phyloP scores from a whole-genome alignment of 2,329 filamentous ascomycete species.

The Colletotrichum tropicicola region DNA sequence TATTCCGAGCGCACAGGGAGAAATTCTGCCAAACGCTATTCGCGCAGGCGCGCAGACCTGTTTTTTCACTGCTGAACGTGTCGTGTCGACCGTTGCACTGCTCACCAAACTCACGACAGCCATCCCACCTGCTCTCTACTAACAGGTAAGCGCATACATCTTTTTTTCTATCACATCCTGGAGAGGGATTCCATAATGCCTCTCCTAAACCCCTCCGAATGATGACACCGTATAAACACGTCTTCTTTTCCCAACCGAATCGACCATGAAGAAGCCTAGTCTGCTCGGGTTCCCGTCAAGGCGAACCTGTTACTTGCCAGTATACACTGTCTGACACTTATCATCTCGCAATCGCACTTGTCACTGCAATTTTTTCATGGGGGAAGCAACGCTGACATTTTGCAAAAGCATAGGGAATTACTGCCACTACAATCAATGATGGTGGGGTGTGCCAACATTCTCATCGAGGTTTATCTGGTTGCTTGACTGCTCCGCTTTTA shows the following conservation, averaged over 20 bases:
- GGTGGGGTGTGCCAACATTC: too few relatives aligned
- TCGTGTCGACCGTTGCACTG: not conserved
- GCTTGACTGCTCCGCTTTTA: too few relatives aligned
- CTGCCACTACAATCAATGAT: too few relatives aligned
- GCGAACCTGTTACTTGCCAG: slow-evolving; percentile 88
- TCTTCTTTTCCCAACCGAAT: slow-evolving; percentile 92
- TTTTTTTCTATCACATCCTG: not conserved
- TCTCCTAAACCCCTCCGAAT: slow-evolving; percentile 49
- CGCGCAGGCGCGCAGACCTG: not conserved
- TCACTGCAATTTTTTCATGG: slow-evolving; percentile 4
- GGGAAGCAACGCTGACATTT: not conserved
- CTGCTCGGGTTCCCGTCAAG: slow-evolving; percentile 70
- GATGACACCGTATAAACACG: slow-evolving; percentile 76
- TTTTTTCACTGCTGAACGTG: not conserved
- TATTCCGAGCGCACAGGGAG: not conserved
- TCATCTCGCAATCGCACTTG: not conserved
- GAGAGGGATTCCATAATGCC: not conserved
- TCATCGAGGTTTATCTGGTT: too few relatives aligned
- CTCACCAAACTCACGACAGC: not conserved
- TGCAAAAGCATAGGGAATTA: not conserved
- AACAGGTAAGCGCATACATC: slow-evolving; percentile 11
- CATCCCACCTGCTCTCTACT: not conserved
- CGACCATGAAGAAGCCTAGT: slow-evolving; percentile 83
- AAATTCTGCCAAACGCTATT: not conserved
- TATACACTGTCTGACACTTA: slow-evolving; percentile 78